phyloP scores from a whole-genome alignment of 2,329 filamentous ascomycete species.

The Graphium sp. region DNA sequence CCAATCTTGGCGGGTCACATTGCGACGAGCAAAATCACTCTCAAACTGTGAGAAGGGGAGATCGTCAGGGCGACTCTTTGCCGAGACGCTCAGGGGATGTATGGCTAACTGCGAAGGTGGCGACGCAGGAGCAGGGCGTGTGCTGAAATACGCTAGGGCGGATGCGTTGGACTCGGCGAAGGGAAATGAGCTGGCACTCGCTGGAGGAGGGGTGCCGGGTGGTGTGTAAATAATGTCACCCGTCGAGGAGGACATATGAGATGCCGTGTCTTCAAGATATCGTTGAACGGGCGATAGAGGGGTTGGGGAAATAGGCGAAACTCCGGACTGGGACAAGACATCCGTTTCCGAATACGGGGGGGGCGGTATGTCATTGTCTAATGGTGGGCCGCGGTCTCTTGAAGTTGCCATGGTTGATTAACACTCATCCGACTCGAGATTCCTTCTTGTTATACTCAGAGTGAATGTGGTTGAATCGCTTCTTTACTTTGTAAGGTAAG shows the following conservation, averaged over 20 bases:
- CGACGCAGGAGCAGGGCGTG: slow-evolving; percentile 17
- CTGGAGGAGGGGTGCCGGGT: slow-evolving; percentile 17
- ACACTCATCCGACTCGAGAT: too few relatives aligned
- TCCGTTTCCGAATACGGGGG: slow-evolving; percentile 43
- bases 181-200: slow-evolving; percentile 10
- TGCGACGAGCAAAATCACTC: slow-evolving; percentile 20
- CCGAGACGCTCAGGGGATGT: slow-evolving; percentile 16
- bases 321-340: slow-evolving; percentile 27
- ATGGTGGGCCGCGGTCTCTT: too few relatives aligned
- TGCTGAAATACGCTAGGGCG: slow-evolving; percentile 23
- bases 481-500: too few relatives aligned
- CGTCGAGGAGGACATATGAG: slow-evolving; percentile 19
- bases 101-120: slow-evolving; percentile 12
- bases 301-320: slow-evolving; percentile 7
- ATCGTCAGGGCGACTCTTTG: slow-evolving; percentile 19
- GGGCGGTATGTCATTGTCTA: slow-evolving; percentile 27
- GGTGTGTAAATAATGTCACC: slow-evolving; percentile 33
- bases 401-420: too few relatives aligned
- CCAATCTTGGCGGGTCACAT: slow-evolving; percentile 37
- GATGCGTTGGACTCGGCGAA: slow-evolving; percentile 9
- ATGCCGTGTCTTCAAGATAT: slow-evolving; percentile 20
- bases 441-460: too few relatives aligned
- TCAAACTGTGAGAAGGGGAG: slow-evolving; percentile 24
- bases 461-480: too few relatives aligned
- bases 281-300: slow-evolving; percentile 6